phyloP scores from a whole-genome alignment of 495 filamentous ascomycete species.

The Emericellopsis terricola region DNA sequence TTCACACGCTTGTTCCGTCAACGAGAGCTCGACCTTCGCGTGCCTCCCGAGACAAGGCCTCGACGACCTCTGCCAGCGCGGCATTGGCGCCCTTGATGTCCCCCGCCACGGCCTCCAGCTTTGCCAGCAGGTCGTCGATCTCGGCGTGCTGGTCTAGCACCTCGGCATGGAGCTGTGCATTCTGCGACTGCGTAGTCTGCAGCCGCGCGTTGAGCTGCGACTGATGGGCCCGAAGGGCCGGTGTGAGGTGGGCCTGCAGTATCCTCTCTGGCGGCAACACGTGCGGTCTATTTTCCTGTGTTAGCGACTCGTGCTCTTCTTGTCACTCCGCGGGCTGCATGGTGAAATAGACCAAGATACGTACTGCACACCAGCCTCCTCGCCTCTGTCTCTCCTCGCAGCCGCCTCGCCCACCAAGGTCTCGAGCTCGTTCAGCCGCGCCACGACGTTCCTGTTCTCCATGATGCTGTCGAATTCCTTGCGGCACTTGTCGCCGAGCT shows the following conservation, averaged over 20 bases:
- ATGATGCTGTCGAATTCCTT: conserved; percentile 68
- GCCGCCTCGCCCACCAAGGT: conserved; percentile 51
- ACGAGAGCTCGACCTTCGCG: too few species aligned
- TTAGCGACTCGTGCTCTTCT: neutral
- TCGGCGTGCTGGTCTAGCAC: conserved; percentile 53
- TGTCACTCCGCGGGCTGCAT: neutral
- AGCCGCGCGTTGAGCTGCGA: conserved; percentile 41
- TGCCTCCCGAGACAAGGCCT: conserved; percentile 27
- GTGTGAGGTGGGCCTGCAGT: conserved; percentile 50
- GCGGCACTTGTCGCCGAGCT: conserved; percentile 41
- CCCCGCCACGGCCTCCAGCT: conserved; percentile 45
- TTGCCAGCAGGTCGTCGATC: conserved; percentile 46
- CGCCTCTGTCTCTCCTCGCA: conserved; percentile 23
- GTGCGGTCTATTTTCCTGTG: conserved; percentile 40
- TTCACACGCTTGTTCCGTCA: too few species aligned
- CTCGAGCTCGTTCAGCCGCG: conserved; percentile 70
- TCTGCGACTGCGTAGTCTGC: conserved; percentile 41
- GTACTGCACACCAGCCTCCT: conserved; percentile 13
- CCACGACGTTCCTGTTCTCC: conserved; percentile 47
- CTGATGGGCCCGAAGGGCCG: conserved; percentile 43
- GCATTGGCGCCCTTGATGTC: conserved; percentile 51
- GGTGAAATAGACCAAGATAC: conserved; percentile 18
- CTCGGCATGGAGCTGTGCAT: conserved; percentile 40
- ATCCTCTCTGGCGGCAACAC: conserved; percentile 49
- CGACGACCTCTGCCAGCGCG: conserved; percentile 23